A percentile compares a stretch with the other conserved stretches of the same genome.
These are phyloP conservation scores for Penicillium cinerascens DNA, from an alignment of 495 filamentous ascomycete genomes.

Conservation along the genomic window DNA sequence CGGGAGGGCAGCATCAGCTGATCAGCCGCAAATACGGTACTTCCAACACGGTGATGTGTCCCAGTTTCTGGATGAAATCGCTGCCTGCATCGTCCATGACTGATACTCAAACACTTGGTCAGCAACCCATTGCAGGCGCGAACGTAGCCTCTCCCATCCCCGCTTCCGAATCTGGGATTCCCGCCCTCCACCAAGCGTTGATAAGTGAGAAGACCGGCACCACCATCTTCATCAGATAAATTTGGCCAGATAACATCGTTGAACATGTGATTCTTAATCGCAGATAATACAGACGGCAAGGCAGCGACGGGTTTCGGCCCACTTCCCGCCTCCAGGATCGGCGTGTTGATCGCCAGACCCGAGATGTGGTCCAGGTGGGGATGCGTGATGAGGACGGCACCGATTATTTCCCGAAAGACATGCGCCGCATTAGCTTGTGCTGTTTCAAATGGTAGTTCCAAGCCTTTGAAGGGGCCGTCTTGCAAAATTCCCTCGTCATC, in stretches of 20 bases:
- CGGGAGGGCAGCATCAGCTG: conserved; percentile 28
- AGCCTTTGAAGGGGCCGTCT: conserved; percentile 68
- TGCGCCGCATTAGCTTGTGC: conserved; percentile 75
- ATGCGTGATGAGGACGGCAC: conserved; percentile 88
- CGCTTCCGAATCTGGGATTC: conserved; percentile 72
- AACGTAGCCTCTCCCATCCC: conserved; percentile 72
- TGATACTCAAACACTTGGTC: conserved; percentile 74
- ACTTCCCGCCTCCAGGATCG: conserved; percentile 66
- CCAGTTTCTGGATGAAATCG: conserved; percentile 44
- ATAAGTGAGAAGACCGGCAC: conserved; percentile 87
- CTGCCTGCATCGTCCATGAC: conserved; percentile 84
- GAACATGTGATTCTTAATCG: conserved; percentile 91
- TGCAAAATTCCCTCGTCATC: conserved; percentile 22
- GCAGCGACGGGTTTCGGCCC: conserved; percentile 81
- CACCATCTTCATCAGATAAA: conserved; percentile 90
- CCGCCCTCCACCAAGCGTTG: conserved; percentile 85
- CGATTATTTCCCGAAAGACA: conserved; percentile 72
- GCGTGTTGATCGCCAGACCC: conserved; percentile 89
- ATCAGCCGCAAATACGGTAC: conserved; percentile 38
- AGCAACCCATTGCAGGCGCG: conserved; percentile 78
- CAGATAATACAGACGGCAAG: conserved; percentile 77
- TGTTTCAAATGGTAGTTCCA: conserved; percentile 58
- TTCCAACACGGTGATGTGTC: conserved; percentile 59
- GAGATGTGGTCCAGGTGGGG: conserved; percentile 91
- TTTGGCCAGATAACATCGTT: conserved; percentile 99